Conservation (phyloP, 768 basidiomycete species). For the Trametes coccinea region DNA sequence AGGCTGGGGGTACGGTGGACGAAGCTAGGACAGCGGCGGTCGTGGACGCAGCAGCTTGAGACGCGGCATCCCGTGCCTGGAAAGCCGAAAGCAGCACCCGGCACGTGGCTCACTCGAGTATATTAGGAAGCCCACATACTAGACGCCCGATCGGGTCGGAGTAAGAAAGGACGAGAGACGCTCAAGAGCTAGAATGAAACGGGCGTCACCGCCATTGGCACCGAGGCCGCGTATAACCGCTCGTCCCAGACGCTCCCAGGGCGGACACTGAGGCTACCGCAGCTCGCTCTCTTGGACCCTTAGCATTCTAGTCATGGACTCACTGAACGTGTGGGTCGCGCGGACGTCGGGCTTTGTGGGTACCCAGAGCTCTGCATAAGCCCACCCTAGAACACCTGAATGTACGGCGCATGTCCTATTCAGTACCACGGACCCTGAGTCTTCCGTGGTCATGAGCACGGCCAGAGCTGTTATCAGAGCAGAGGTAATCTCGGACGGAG, state of each 20-base stretch:
- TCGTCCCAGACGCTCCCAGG: neutral
- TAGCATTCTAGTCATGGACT: neutral
- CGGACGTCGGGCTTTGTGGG: slow-evolving; percentile 7
- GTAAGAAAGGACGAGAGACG: slow-evolving; percentile 9
- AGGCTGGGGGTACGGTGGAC: neutral
- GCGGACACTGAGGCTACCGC: slow-evolving; percentile 4
- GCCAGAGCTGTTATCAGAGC: slow-evolving; percentile 4
- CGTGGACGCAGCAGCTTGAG: neutral
- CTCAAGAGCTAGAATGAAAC: slow-evolving; percentile 8
- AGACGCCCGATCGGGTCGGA: slow-evolving; percentile 18
- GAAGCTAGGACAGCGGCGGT: neutral
- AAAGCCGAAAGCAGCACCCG: slow-evolving; percentile 12
- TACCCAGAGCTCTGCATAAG: neutral
- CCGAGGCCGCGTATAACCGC: neutral
- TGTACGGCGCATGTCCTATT: slow-evolving; percentile 11
- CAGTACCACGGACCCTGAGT: slow-evolving; percentile 18
- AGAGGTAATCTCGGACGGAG: neutral
- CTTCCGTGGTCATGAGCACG: slow-evolving; percentile 17
- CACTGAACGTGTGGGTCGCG: slow-evolving; percentile 5
- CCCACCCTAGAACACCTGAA: slow-evolving; percentile 14
- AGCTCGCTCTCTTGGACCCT: neutral
- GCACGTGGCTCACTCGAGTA: neutral
- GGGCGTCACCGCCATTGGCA: neutral
- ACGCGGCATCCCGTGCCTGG: slow-evolving; percentile 9
- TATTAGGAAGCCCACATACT: neutral